phyloP scores from a whole-genome alignment of 805 yeast genomes.

The Wickerhamiella brachini region DNA sequence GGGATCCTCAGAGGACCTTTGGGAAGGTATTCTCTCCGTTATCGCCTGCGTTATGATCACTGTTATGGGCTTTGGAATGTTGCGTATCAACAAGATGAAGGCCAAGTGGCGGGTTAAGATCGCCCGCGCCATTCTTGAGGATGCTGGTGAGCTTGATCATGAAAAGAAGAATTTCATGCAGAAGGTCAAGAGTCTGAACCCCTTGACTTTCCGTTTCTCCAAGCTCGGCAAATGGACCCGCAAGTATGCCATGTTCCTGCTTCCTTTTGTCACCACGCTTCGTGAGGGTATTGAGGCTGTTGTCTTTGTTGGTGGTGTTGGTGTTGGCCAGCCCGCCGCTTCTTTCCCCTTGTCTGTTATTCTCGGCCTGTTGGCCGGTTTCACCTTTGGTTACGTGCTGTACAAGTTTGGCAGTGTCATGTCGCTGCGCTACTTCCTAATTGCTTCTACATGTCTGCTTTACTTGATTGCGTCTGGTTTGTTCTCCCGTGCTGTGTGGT shows the following conservation, averaged over 20 bases:
- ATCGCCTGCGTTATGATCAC: slow-evolving; percentile 84
- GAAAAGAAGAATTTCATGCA: slow-evolving; percentile 6
- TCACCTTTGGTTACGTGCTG: slow-evolving; percentile 50
- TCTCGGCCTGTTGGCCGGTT: slow-evolving; percentile 72
- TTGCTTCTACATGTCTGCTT: slow-evolving; percentile 75
- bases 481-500: slow-evolving; percentile 89
- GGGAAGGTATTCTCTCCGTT: slow-evolving; percentile 94
- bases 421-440: slow-evolving; percentile 77
- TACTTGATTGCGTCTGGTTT: slow-evolving; percentile 87
- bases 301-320: slow-evolving; percentile 93
- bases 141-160: slow-evolving; percentile 15
- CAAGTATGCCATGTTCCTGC: slow-evolving; percentile 76
- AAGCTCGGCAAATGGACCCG: slow-evolving; percentile 30
- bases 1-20: slow-evolving; percentile 75
- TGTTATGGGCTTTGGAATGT: slow-evolving; percentile 91
- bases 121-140: slow-evolving; percentile 63
- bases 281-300: slow-evolving; percentile 98
- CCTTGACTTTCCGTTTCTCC: slow-evolving; percentile 13
- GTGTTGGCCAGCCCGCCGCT: slow-evolving; percentile 47
- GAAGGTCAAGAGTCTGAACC: slow-evolving; percentile 14
- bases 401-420: slow-evolving; percentile 72
- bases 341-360: slow-evolving; percentile 92
- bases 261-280: slow-evolving; percentile 80
- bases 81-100: slow-evolving; percentile 90
- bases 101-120: slow-evolving; percentile 94